Conservation (phyloP, 768 basidiomycete species). For the Pleurotus tuoliensis region DNA sequence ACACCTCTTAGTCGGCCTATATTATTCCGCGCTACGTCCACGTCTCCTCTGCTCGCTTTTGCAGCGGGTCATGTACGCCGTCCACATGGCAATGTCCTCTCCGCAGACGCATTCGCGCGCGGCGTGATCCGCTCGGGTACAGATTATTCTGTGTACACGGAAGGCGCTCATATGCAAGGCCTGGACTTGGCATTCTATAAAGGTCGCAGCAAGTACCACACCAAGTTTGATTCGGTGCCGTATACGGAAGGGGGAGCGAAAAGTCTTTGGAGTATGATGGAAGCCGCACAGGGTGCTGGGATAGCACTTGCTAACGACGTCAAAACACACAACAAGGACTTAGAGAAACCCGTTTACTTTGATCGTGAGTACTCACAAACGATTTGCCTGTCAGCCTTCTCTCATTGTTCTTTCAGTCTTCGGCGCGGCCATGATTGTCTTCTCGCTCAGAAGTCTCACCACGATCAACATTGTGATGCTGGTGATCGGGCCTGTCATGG, state of each 20-base stretch:
- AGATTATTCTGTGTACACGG: constrained; percentile 67
- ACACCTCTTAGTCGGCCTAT: constrained; percentile 57
- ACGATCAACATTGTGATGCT: constrained; percentile 57
- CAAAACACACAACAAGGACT: constrained; percentile 15
- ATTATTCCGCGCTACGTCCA: constrained; percentile 69
- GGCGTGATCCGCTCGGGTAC: constrained; percentile 67
- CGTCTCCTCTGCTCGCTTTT: constrained; percentile 53
- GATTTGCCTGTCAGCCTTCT: not conserved
- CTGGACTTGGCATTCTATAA: constrained; percentile 79
- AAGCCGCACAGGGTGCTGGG: constrained; percentile 54
- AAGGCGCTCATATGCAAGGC: constrained; percentile 52
- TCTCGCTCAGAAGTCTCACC: constrained; percentile 48
- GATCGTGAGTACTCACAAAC: constrained; percentile 48
- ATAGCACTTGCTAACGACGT: constrained; percentile 47
- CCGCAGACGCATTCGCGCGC: constrained; percentile 63
- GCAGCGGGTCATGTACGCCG: constrained; percentile 41
- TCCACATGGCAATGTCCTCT: constrained; percentile 71
- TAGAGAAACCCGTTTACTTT: constrained; percentile 54
- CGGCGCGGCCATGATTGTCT: constrained; percentile 46
- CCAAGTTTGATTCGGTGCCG: constrained; percentile 64
- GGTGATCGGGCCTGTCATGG: constrained; percentile 55
- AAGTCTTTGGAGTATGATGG: constrained; percentile 79
- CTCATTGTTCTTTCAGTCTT: constrained; percentile 45
- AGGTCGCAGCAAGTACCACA: constrained; percentile 74
- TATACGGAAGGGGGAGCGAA: constrained; percentile 45